Evolutionary conservation across 2,329 filamentous ascomycete genomes (phyloP).

Genomic region (Cytospora mali): DNA sequence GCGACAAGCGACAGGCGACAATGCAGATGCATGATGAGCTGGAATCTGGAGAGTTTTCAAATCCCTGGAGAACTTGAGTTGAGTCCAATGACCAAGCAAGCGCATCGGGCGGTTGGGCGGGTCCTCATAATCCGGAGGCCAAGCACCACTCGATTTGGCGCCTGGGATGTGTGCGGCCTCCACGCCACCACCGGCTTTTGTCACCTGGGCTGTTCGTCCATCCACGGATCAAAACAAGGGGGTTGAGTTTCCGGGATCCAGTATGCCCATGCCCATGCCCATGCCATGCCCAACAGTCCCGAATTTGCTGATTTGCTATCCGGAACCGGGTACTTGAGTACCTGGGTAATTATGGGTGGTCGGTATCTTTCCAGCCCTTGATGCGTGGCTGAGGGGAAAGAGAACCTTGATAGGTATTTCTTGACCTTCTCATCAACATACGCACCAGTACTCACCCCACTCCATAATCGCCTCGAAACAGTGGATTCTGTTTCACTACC

Average conservation of each 20-base stretch:
- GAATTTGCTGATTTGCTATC: background rate
- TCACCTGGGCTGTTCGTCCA: background rate
- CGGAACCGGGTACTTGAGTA: background rate
- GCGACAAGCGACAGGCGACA: too few relatives aligned
- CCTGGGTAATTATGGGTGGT: background rate
- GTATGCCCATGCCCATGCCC: too few relatives aligned
- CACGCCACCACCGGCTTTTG: background rate
- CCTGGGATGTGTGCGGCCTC: slow-evolving; percentile 6
- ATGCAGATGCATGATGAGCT: slow-evolving; percentile 22
- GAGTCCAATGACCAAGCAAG: slow-evolving; percentile 9
- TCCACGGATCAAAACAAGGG: too few relatives aligned
- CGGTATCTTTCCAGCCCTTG: background rate
- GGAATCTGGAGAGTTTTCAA: background rate
- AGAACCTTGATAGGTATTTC: background rate
- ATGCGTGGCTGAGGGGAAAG: background rate
- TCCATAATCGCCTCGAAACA: too few relatives aligned
- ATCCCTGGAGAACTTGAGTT: too few relatives aligned
- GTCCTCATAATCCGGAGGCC: background rate
- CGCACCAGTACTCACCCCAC: too few relatives aligned
- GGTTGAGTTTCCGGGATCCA: too few relatives aligned
- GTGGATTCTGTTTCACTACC: background rate
- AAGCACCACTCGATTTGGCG: slow-evolving; percentile 17
- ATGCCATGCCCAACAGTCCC: too few relatives aligned
- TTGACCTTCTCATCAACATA: background rate
- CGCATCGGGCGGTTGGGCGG: slow-evolving; percentile 7